phyloP scores from a whole-genome alignment of 1,284 basidiomycete species.

The Neolentinus lepideus region DNA sequence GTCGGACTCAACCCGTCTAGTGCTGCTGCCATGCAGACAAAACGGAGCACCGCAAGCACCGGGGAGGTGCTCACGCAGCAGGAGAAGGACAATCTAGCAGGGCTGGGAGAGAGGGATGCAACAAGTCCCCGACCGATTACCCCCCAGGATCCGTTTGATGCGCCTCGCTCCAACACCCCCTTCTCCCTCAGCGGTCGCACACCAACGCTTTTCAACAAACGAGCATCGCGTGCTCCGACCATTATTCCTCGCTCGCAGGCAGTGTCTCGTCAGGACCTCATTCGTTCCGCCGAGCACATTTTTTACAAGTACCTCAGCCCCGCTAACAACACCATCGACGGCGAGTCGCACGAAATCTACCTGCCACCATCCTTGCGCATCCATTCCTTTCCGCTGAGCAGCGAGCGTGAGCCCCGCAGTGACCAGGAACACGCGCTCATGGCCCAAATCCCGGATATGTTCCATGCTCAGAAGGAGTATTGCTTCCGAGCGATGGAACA shows the following conservation, averaged over 20 bases:
- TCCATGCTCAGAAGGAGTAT: slow-evolving; percentile 96
- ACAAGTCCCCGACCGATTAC: slow-evolving; percentile 38
- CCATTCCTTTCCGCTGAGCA: slow-evolving; percentile 69
- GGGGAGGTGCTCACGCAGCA: slow-evolving; percentile 57
- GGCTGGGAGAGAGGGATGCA: slow-evolving; percentile 42
- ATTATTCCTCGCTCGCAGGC: slow-evolving; percentile 87
- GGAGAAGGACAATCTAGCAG: slow-evolving; percentile 52
- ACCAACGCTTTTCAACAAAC: slow-evolving; percentile 64
- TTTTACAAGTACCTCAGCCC: slow-evolving; percentile 89
- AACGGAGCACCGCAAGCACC: slow-evolving; percentile 72
- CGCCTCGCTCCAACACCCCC: slow-evolving; percentile 66
- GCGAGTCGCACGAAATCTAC: slow-evolving; percentile 89
- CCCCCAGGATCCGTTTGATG: slow-evolving; percentile 30
- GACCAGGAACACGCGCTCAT: slow-evolving; percentile 70
- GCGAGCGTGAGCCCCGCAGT: slow-evolving; percentile 61
- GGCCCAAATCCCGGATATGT: slow-evolving; percentile 94
- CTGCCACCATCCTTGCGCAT: slow-evolving; percentile 83
- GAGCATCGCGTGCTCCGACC: slow-evolving; percentile 77
- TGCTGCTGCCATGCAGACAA: slow-evolving; percentile 34
- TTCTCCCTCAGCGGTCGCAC: slow-evolving; percentile 70
- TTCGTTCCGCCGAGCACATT: slow-evolving; percentile 92
- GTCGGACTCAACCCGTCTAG: slow-evolving; percentile 60
- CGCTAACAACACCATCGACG: slow-evolving; percentile 54
- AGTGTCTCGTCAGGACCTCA: slow-evolving; percentile 84
- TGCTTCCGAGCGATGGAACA: slow-evolving; percentile 96